Evolutionary conservation across 2,329 filamentous ascomycete species (phyloP), one percentile per base, ranked within the genome.

Genomic region (Tolypocladium ovalisporum): DNA sequence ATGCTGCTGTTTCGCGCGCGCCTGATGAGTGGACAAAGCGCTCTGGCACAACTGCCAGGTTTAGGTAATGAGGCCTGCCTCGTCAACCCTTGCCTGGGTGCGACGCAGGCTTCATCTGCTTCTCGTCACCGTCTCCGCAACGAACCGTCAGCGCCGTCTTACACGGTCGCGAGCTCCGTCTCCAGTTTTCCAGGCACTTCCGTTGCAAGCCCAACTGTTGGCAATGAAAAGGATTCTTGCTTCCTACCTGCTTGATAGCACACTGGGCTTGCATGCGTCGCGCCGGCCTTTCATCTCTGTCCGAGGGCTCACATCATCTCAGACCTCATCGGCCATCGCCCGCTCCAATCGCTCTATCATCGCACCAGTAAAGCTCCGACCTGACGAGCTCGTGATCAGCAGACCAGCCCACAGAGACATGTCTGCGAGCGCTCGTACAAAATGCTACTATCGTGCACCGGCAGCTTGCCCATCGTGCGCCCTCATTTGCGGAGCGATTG

Each of bases 401-500:
- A 49, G 44, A 49, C 44, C 27, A 4, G 17, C 10, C 44, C 27
- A 32, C n/a, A 8, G 1, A 7, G 29, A 32, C 8, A 10, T 17
- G 44, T 32, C 15, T 6, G 2, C 24, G 8, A 27, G 42, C 24
- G 8, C 22, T 17, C 12, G 22, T 44, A 17, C 24, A 27, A 17
- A 4, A 1, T 12, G 9, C 9, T 17, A 15, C 24, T 15, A 15
- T 2, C 35, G 37, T 17, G 37, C 13, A 6, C 37, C 37, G 6
- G 37, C 19, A 19, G 19, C 19, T 19, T 39, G 36, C 36, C 36
- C 36, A 7, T 19, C 4, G 9, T 9, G 15, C 36, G 19, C 8
- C 22, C 36, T 64, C 60, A 68, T 63, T 79, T 80, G 57, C 72
- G 74, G 56, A 81, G 61, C 27, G 72, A 72, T 66, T 81, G 81